Conservation (phyloP, 2,329 filamentous ascomycete genomes). For the Pseudogymnoascus sp. region DNA sequence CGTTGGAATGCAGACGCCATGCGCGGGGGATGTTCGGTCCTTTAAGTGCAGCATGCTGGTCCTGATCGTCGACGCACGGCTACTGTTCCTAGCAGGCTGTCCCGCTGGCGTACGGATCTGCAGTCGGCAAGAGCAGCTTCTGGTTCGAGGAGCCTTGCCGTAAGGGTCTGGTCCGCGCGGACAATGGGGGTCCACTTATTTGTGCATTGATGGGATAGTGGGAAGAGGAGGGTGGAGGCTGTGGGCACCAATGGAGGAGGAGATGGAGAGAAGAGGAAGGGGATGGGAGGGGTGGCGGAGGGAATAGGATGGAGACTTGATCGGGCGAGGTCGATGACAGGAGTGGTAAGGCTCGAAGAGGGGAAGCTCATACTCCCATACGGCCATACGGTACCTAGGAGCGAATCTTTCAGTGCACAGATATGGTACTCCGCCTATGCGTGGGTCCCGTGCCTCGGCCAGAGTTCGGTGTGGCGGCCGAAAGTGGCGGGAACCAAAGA, state of each 20-base stretch:
- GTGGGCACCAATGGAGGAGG: not conserved
- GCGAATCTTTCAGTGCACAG: not conserved
- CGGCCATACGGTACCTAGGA: not conserved
- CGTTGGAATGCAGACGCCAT: not conserved
- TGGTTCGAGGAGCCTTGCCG: not conserved
- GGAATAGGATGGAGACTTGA: not conserved
- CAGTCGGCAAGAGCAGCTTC: not conserved
- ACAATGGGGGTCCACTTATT: not conserved
- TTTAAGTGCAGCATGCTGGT: not conserved
- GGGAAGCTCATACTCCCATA: not conserved
- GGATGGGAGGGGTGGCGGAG: not conserved
- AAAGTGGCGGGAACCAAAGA: not conserved
- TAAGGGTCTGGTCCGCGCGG: not conserved
- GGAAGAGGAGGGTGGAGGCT: not conserved
- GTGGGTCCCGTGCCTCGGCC: not conserved
- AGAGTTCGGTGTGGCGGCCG: not conserved
- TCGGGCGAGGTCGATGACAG: not conserved
- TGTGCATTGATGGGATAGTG: not conserved
- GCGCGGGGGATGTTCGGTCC: not conserved
- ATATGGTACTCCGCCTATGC: conserved; percentile 11
- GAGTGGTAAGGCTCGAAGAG: not conserved
- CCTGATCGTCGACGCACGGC: not conserved
- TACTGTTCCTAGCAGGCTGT: not conserved
- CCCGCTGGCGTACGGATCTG: not conserved
- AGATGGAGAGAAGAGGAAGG: not conserved